These are phyloP conservation scores for Hypoxylon rickii DNA, from an alignment of 495 filamentous ascomycete species.

Conservation along the genomic window DNA sequence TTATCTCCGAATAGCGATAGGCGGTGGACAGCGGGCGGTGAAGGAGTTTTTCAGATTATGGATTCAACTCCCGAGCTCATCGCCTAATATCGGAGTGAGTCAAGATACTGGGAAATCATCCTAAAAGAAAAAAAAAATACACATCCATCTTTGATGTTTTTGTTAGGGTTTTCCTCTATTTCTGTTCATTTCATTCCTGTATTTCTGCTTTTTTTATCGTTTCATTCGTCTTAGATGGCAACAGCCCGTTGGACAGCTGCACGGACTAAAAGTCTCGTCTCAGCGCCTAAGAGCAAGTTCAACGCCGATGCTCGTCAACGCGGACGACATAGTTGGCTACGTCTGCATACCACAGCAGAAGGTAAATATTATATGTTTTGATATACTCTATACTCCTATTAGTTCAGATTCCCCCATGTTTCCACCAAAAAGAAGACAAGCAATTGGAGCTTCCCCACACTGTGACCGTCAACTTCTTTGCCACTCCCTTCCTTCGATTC, in stretches of 20 bases:
- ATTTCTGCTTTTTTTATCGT: neutral
- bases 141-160: no score
- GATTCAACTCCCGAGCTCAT: neutral
- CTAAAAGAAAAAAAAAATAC: neutral
- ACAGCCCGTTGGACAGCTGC: slow-evolving; percentile 13
- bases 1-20: slow-evolving; percentile 1
- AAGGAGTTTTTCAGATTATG: slow-evolving; percentile 1
- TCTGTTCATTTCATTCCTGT: neutral
- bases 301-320: neutral
- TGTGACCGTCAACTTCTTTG: no score
- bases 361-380: slow-evolving; percentile 15
- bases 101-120: neutral
- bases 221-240: slow-evolving; percentile 22
- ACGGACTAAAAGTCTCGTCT: slow-evolving; percentile 10
- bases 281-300: neutral
- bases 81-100: neutral
- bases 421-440: neutral
- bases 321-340: neutral
- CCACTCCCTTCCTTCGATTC: neutral
- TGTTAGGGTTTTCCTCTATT: neutral
- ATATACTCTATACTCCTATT: neutral
- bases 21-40: slow-evolving; percentile 4
- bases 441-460: neutral
- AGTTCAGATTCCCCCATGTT: neutral
- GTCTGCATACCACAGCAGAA: neutral